Evolutionary conservation across 768 basidiomycete species (phyloP).

Genomic region (Zangia roseola): DNA sequence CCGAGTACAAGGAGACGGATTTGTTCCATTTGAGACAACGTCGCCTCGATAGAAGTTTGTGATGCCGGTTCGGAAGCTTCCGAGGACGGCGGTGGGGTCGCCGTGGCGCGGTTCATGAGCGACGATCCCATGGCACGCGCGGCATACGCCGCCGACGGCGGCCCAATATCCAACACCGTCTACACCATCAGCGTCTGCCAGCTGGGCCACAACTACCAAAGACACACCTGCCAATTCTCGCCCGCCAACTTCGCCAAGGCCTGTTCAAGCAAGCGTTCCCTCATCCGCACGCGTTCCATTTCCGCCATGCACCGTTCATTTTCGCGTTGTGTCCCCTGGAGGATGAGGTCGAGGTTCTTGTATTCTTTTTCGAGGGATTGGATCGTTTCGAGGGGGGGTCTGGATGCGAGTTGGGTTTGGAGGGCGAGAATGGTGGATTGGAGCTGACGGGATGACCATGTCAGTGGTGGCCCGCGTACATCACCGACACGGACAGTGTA

Average conservation of each 20-base stretch:
- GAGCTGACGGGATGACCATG: slow-evolving; percentile 45
- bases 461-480: neutral
- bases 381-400: slow-evolving; percentile 67
- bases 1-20: slow-evolving; percentile 67
- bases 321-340: slow-evolving; percentile 81
- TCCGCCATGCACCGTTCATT: slow-evolving; percentile 85
- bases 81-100: slow-evolving; percentile 14
- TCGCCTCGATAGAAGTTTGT: slow-evolving; percentile 35
- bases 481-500: slow-evolving; percentile 25
- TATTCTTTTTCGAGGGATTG: slow-evolving; percentile 71
- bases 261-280: slow-evolving; percentile 76
- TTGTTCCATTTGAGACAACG: slow-evolving; percentile 64
- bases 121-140: slow-evolving; percentile 29
- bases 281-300: slow-evolving; percentile 64
- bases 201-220: neutral
- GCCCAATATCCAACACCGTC: slow-evolving; percentile 37
- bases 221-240: slow-evolving; percentile 76
- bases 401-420: slow-evolving; percentile 61
- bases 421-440: slow-evolving; percentile 60
- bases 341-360: slow-evolving; percentile 69
- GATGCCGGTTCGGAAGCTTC: slow-evolving; percentile 24
- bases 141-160: slow-evolving; percentile 31
- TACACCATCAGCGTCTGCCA: slow-evolving; percentile 1
- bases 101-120: slow-evolving; percentile 22
- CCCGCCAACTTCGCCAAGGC: slow-evolving; percentile 70